Base-by-base conservation (phyloP, 805 yeast genomes). In the Brettanomyces sp. region DNA sequence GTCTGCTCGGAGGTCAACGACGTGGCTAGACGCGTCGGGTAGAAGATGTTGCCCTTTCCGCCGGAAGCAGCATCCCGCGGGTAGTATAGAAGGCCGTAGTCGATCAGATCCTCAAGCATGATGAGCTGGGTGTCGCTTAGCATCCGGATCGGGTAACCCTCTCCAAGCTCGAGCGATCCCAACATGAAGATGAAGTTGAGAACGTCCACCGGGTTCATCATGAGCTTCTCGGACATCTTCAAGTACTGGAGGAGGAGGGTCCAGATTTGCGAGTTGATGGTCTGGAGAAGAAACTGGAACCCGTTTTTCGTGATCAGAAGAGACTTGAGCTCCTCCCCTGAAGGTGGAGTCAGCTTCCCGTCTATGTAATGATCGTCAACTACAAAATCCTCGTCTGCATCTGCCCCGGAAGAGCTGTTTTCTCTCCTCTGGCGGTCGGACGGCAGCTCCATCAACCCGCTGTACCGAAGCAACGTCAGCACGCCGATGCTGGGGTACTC, bases 151-250 rank as follows among this genome's bases (percentile, higher is more conserved):
- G 88, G 77, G 58, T 93, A 91, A 32, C 88, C 89, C 52, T 83
- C 81, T 1, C 99, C 98, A 24, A 91, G 68, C 58, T 93, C 97
- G 44, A 93, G 69, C 2, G 96, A 85, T 5, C 98, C 98, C 39
- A 93, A 69, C 79, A 91, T 82, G 66, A 93, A 93, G 11, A 93
- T 83, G 63, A 93, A 93, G 63, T 91, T 90, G 41, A 93, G 70
- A 35, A 93, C 95, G 57, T 93, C 99, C 18, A 93, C 98, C 0
- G 96, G 89, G 64, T 93, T 95, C 95, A 90, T 87, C 57, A 85
- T 79, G 44, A 87, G 71, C 25, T 80, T 80, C 57, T 86, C 91
- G 1, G 97, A 78, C 73, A 87, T 76, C 59, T 85, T 83, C 50
- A 93, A 67, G 60, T 93, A 93, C 60, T 93, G 96, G 36, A 93